Conservation (phyloP, 1,139 yeast genomes). For the Petasospora fabianii region DNA sequence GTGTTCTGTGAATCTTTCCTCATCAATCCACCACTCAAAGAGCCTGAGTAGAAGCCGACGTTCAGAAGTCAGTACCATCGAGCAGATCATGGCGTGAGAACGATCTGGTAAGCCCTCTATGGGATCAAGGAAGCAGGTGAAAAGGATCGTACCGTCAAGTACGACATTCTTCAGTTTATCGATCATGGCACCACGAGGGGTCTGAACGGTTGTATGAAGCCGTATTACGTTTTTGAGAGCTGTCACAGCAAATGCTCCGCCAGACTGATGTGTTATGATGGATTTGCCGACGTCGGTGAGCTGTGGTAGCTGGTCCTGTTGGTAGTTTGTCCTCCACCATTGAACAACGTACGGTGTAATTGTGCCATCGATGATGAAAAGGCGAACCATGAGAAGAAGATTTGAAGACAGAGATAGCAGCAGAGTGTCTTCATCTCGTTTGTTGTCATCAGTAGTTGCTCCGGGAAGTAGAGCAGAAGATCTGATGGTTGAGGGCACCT, state of each 20-base stretch:
- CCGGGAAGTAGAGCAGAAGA: conserved; percentile 37
- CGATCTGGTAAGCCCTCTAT: conserved; percentile 13
- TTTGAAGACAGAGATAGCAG: conserved; percentile 43
- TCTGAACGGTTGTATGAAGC: conserved; percentile 36
- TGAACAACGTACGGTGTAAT: conserved; percentile 47
- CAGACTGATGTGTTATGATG: conserved; percentile 37
- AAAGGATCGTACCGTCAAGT: conserved; percentile 41
- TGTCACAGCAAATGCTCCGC: conserved; percentile 39
- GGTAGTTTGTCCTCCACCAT: conserved; percentile 43
- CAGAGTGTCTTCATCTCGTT: conserved; percentile 39
- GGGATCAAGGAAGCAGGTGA: conserved; percentile 43
- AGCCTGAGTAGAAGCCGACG: conserved; percentile 38
- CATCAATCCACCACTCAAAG: conserved; percentile 41
- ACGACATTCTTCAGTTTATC: conserved; percentile 40
- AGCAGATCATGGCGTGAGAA: conserved; percentile 35
- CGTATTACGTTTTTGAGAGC: conserved; percentile 39
- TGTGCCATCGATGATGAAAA: conserved; percentile 27
- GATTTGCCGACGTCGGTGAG: conserved; percentile 36
- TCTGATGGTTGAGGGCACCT: conserved; percentile 37
- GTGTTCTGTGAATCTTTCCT: conserved; percentile 27
- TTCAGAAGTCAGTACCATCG: conserved; percentile 34
- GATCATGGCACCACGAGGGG: conserved; percentile 38
- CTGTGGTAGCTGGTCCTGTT: conserved; percentile 22
- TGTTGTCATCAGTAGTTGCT: conserved; percentile 5
- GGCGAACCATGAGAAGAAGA: conserved; percentile 36